Evolutionary conservation across 2,329 filamentous ascomycete species (phyloP).

Genomic region (Ophiosphaerella narmari): DNA sequence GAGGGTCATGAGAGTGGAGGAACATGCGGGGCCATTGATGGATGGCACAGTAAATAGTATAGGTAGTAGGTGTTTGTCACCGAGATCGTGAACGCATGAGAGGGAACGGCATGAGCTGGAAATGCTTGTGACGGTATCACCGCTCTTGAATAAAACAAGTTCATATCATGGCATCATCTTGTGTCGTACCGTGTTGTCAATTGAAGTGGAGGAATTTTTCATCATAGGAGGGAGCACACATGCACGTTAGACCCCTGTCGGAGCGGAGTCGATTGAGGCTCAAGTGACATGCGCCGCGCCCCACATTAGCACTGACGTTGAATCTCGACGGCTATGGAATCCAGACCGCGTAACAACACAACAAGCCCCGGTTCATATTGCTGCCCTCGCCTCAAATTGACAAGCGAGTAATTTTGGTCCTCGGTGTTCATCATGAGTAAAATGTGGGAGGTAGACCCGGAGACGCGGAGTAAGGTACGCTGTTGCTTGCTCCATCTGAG

Average conservation of each 20-base stretch:
- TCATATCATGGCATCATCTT: neutral
- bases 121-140: constrained; percentile 15
- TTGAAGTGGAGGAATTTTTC: neutral
- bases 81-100: constrained; percentile 2
- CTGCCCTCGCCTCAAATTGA: neutral
- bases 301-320: constrained; percentile 18
- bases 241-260: neutral
- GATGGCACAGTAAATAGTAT: constrained; percentile 7
- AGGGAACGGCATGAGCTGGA: constrained; percentile 13
- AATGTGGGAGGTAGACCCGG: constrained; percentile 99
- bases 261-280: constrained; percentile 12
- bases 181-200: neutral
- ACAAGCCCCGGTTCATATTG: neutral
- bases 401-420: no score
- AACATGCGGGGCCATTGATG: constrained; percentile 4
- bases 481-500: neutral
- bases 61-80: neutral
- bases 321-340: constrained; percentile 17
- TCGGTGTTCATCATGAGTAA: constrained; percentile 58
- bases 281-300: constrained; percentile 22
- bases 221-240: no score
- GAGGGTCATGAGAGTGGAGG: neutral
- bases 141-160: constrained; percentile 7
- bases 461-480: constrained; percentile 89
- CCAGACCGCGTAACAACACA: constrained; percentile 3